Percentiles rank a stretch among this genome's conserved stretches.
Evolutionary conservation across 305 asterid genomes (phyloP).

Genomic region (Lippia alba): DNA sequence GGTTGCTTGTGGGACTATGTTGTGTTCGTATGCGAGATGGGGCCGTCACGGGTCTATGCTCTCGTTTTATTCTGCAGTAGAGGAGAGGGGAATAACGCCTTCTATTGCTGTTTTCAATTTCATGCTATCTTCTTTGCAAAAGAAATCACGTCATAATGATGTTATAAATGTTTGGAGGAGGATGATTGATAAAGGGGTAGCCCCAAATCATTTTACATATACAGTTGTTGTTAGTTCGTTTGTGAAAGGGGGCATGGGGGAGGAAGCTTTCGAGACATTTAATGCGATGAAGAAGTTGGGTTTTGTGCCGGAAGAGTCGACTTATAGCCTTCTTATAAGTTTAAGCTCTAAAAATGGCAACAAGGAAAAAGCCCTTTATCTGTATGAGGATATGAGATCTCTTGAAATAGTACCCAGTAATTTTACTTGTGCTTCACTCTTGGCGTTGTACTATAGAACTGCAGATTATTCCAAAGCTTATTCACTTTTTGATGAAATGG

Average conservation of each 20-base stretch:
- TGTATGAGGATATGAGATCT: slow-evolving; percentile 87
- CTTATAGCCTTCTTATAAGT: slow-evolving; percentile 84
- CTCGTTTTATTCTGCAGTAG: slow-evolving; percentile 84
- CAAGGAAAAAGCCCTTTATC: slow-evolving; percentile 57
- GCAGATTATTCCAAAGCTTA: slow-evolving; percentile 86
- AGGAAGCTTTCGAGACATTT: slow-evolving; percentile 69
- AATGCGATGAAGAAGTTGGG: slow-evolving; percentile 73
- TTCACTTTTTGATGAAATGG: slow-evolving; percentile 91
- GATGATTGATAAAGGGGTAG: slow-evolving; percentile 66
- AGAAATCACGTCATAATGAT: slow-evolving; percentile 68
- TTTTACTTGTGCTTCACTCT: slow-evolving; percentile 93
- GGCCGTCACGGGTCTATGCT: slow-evolving; percentile 90
- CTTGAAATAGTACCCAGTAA: slow-evolving; percentile 75
- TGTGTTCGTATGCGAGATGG: slow-evolving; percentile 92
- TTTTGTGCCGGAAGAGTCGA: slow-evolving; percentile 88
- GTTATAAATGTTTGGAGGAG: slow-evolving; percentile 71
- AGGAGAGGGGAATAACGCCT: slow-evolving; percentile 70
- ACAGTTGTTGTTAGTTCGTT: slow-evolving; percentile 80
- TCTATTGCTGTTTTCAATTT: slow-evolving; percentile 79
- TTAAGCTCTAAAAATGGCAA: slow-evolving; percentile 61
- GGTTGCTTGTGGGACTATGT: slow-evolving; percentile 97
- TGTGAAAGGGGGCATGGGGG: slow-evolving; percentile 66
- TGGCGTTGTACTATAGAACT: slow-evolving; percentile 70
- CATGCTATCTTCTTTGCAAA: slow-evolving; percentile 94
- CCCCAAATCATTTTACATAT: slow-evolving; percentile 76